Conservation (phyloP, 352 stramenopile genomes). For the Phytophthora pisi region DNA sequence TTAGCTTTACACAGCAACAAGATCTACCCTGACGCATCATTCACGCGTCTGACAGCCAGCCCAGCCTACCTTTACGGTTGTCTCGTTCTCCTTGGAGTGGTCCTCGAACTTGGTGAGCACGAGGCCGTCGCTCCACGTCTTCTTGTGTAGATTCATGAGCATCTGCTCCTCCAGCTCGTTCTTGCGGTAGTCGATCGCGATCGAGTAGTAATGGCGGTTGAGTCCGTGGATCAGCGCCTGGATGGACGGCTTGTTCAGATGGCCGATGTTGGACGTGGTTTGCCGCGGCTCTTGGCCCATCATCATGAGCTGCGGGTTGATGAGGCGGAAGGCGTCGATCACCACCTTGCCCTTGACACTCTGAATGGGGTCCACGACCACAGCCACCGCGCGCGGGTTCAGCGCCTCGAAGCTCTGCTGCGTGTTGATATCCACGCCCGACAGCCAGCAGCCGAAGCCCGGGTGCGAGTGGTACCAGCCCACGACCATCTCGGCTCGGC, state of each 20-base stretch:
- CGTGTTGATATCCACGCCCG: constrained; percentile 99
- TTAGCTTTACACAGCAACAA: constrained; percentile 7
- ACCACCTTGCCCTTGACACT: constrained; percentile 99
- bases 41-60: neutral
- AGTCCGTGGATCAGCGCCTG: constrained; percentile 99
- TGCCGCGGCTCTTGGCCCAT: constrained; percentile 97
- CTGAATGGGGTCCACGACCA: constrained; percentile 99
- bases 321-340: constrained; percentile 99
- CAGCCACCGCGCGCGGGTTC: constrained; percentile 96
- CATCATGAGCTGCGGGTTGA: constrained; percentile 99
- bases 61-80: constrained; percentile 83
- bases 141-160: constrained; percentile 99
- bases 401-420: constrained; percentile 99
- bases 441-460: constrained; percentile 99
- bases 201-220: constrained; percentile 99
- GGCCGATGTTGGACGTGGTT: constrained; percentile 98
- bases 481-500: constrained; percentile 94
- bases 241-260: constrained; percentile 99
- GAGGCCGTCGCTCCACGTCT: constrained; percentile 96
- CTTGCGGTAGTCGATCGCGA: constrained; percentile 98
- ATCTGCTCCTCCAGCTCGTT: constrained; percentile 99
- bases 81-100: constrained; percentile 93
- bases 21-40: neutral
- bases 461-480: constrained; percentile 99
- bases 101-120: constrained; percentile 96